phyloP scores from a whole-genome alignment of 495 filamentous ascomycete genomes.

The Pseudoneurospora amorphoporcata region DNA sequence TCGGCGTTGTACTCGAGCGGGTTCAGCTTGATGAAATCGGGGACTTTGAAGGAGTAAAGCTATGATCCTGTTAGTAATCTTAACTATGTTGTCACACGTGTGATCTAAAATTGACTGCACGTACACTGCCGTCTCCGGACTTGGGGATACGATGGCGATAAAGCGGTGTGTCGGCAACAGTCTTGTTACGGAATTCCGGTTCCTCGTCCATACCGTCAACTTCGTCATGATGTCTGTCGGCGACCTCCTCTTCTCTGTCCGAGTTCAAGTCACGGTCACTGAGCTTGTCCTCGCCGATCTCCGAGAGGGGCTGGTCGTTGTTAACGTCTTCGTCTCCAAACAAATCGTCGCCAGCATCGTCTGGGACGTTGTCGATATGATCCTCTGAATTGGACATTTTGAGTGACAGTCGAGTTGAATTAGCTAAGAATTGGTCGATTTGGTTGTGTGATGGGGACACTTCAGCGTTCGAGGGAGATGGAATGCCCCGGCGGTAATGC shows the following conservation, averaged over 20 bases:
- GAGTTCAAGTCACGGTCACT: conserved; percentile 73
- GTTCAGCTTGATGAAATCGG: conserved; percentile 67
- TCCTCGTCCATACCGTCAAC: conserved; percentile 34
- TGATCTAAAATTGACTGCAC: neutral
- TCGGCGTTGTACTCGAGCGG: conserved; percentile 62
- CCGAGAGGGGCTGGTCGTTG: conserved; percentile 24
- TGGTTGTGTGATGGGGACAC: neutral
- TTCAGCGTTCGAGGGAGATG: neutral
- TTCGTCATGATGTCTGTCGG: conserved; percentile 19
- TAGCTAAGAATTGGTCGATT: neutral
- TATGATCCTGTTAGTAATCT: conserved; percentile 19
- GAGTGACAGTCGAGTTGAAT: neutral
- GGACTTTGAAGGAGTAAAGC: conserved; percentile 71
- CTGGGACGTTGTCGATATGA: conserved; percentile 33
- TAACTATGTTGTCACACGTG: neutral
- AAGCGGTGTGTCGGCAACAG: conserved; percentile 45
- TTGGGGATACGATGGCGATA: conserved; percentile 60
- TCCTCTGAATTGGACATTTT: conserved; percentile 45
- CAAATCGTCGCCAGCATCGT: conserved; percentile 50
- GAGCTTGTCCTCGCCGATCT: conserved; percentile 21
- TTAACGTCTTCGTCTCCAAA: conserved; percentile 48
- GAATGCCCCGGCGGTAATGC: neutral
- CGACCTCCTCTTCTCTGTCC: conserved; percentile 52
- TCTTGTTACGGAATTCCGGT: conserved; percentile 38
- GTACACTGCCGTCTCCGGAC: conserved; percentile 56